phyloP scores from a whole-genome alignment of 2,329 filamentous ascomycete genomes.

The Fusarium sp. region DNA sequence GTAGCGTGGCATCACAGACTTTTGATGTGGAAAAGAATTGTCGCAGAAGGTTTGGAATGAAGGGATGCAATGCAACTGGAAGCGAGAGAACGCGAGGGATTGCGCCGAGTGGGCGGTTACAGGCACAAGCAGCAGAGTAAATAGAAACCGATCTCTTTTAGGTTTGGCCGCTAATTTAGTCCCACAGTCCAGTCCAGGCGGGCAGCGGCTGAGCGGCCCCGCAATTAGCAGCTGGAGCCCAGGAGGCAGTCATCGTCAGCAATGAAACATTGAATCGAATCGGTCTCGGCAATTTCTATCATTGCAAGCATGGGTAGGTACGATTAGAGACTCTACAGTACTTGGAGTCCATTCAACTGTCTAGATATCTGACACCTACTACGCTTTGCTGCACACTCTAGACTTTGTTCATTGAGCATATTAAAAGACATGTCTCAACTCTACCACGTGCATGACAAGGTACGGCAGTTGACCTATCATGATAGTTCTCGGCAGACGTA shows the following conservation, averaged over 20 bases:
- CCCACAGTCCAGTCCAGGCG: conserved; percentile 16
- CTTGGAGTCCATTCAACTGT: too few relatives aligned
- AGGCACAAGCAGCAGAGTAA: conserved; percentile 18
- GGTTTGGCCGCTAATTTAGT: conserved; percentile 33
- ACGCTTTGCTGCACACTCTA: not conserved
- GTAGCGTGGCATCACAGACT: conserved; percentile 36
- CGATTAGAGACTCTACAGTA: not conserved
- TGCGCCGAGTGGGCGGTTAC: conserved; percentile 35
- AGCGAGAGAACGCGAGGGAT: conserved; percentile 35
- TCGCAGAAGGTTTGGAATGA: conserved; percentile 14
- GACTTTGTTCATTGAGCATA: not conserved
- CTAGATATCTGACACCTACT: not conserved
- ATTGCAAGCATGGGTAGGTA: not conserved
- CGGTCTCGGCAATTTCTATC: not conserved
- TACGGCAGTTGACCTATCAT: not conserved
- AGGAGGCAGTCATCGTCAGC: conserved; percentile 4
- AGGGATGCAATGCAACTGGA: conserved; percentile 11
- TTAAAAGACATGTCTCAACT: not conserved
- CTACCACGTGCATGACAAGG: not conserved
- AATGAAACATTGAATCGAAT: conserved; percentile 11
- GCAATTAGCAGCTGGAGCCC: not conserved
- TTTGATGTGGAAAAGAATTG: not conserved
- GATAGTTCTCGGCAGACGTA: not conserved
- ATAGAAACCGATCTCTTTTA: conserved; percentile 35
- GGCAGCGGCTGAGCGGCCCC: conserved; percentile 30